Conservation (phyloP, 169 alveolate species). For the Amoebophrya sp. region DNA sequence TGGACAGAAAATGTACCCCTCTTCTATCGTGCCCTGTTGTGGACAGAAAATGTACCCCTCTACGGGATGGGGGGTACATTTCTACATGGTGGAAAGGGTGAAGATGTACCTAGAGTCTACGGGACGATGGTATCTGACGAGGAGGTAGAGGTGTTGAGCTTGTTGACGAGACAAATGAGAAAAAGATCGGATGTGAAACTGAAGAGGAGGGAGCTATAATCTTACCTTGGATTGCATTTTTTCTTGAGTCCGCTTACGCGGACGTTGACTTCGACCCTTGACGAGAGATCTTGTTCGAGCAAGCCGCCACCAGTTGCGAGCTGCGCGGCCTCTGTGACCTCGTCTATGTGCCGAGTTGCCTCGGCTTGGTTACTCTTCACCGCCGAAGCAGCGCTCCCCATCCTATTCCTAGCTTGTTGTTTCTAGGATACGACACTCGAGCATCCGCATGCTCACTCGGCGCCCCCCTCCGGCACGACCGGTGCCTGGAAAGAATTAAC, state of each 20-base stretch:
- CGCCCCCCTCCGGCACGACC: no score
- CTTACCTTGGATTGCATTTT: neutral
- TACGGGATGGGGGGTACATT: no score
- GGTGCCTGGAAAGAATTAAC: no score
- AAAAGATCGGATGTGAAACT: neutral
- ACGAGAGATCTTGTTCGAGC: neutral
- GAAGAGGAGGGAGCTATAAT: neutral
- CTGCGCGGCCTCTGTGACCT: conserved; percentile 19
- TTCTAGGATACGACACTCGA: no score
- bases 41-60: no score
- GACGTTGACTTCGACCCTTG: neutral
- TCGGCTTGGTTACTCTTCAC: neutral
- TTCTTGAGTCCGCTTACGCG: neutral
- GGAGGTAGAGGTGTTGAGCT: neutral
- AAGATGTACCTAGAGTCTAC: neutral
- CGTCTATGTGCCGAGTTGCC: neutral
- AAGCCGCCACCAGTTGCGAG: neutral
- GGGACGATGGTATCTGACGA: no score
- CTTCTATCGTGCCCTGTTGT: no score
- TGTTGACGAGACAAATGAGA: neutral
- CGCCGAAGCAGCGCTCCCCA: neutral
- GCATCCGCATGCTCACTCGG: no score
- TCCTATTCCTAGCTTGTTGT: no score
- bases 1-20: no score
- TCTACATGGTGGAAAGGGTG: neutral